phyloP scores from a whole-genome alignment of 2,329 filamentous ascomycete species.

The Tetracladium maxilliforme region DNA sequence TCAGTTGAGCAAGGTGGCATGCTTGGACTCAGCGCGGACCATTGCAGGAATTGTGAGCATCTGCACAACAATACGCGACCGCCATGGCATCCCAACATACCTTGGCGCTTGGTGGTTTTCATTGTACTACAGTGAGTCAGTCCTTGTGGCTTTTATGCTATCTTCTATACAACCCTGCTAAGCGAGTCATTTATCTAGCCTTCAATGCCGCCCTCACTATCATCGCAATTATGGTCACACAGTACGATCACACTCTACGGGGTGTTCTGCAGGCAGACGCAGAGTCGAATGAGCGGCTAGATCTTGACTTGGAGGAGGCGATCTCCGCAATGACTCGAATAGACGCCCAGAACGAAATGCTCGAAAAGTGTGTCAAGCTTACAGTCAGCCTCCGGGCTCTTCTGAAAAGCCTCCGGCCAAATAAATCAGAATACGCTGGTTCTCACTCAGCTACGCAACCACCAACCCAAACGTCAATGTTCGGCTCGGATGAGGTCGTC shows the following conservation, averaged over 20 bases:
- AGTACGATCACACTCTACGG: conserved; percentile 4
- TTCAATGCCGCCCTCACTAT: conserved; percentile 15
- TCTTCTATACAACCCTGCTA: conserved; percentile 8
- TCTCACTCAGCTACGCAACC: too few relatives aligned
- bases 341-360: conserved; percentile 14
- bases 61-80: conserved; percentile 9
- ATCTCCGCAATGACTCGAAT: conserved; percentile 10
- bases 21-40: conserved; percentile 10
- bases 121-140: conserved; percentile 18
- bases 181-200: conserved; percentile 1
- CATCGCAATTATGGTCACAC: conserved; percentile 12
- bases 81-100: conserved; percentile 4
- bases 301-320: conserved; percentile 8
- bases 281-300: conserved; percentile 4
- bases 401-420: too few relatives aligned
- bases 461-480: too few relatives aligned
- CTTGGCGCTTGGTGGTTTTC: conserved; percentile 25
- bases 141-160: conserved; percentile 5
- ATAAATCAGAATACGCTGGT: too few relatives aligned
- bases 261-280: conserved; percentile 2
- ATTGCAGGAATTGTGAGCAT: conserved; percentile 13
- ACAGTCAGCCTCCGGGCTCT: too few relatives aligned
- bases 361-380: conserved; percentile 16
- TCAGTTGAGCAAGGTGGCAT: conserved; percentile 14
- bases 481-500: too few relatives aligned